Conservation (phyloP, 2,329 filamentous ascomycete species). For the Paecilomyces dactylethromorphus region DNA sequence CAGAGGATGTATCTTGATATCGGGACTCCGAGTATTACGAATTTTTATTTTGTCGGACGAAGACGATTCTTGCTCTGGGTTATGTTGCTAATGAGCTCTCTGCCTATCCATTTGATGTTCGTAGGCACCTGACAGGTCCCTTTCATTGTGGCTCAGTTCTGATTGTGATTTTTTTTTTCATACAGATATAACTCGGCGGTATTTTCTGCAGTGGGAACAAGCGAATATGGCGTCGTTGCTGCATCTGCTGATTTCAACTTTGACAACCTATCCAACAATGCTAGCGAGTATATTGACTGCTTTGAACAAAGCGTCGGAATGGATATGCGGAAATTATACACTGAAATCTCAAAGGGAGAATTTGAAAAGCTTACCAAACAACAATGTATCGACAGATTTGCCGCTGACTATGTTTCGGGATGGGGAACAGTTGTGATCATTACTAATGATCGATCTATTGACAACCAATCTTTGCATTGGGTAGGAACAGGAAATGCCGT, state of each 20-base stretch:
- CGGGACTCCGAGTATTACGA: slow-evolving; percentile 4
- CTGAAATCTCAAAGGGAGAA: not conserved
- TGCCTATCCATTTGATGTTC: not conserved
- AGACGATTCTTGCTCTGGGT: slow-evolving; percentile 1
- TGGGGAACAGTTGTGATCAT: not conserved
- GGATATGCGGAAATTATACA: not conserved
- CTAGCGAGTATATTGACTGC: not conserved
- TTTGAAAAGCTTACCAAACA: not conserved
- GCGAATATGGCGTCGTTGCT: not conserved
- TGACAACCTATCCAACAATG: not conserved
- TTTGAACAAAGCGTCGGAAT: not conserved
- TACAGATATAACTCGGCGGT: not conserved
- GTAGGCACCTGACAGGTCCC: not conserved
- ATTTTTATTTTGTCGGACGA: slow-evolving; percentile 2
- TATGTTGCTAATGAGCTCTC: not conserved
- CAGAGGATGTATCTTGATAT: slow-evolving; percentile 4
- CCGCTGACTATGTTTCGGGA: not conserved
- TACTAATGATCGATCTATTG: not conserved
- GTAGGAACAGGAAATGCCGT: not conserved
- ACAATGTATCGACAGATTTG: not conserved
- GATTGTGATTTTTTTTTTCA: not conserved
- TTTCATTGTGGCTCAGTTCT: not conserved
- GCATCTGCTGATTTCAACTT: not conserved
- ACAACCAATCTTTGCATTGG: not conserved
- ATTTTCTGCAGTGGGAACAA: not conserved